Evolutionary conservation across 805 yeast species (phyloP), one percentile per base, ranked within the genome.

Genomic region (Isabelozyma heimii): DNA sequence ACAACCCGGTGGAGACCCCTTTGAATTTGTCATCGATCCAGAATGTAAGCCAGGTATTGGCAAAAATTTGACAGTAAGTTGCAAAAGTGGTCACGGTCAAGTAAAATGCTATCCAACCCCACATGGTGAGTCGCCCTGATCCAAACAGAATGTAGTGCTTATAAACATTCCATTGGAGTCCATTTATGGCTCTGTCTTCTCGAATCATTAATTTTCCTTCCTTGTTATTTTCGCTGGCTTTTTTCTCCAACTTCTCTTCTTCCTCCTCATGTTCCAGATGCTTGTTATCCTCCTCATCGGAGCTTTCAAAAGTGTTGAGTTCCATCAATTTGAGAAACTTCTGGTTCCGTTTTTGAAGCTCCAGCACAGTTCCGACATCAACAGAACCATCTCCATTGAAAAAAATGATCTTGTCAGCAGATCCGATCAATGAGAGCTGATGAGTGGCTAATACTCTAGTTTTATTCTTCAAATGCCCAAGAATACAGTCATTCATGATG

Each of bases 391-490:
- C 85, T 14, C 84, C 81, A 56, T 82, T 80, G 54, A 89, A 65
- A 52, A 84, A 87, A 12, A 89, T 73, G 28, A 89, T 70, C 40
- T 85, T 73, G 60, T 85, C 88, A 14, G 94, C 92, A 48, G 76
- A 66, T 14, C 79, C 80, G 49, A 89, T 78, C 51, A 89, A 70
- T 7, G 89, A 80, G 43, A 89, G 69, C 63, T 89, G 95, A 63
- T 89, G 96, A 0, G 96, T 89, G 1, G 94, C 94, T 57, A 89
- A 70, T 8, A 89, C 57, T 55, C 92, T 75, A 0, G 96, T 89
- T 57, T 77, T 80, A 20, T 66, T 62, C 35, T 68, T 65, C 50
- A 89, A 61, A 17, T 82, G 49, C 0, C 89, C 91, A 52, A 77
- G 52, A 42, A 89, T 64, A 65, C 96, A 89, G 37, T 80, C 72